phyloP scores from a whole-genome alignment of 495 filamentous ascomycete species.

The Aspergillus wentii region DNA sequence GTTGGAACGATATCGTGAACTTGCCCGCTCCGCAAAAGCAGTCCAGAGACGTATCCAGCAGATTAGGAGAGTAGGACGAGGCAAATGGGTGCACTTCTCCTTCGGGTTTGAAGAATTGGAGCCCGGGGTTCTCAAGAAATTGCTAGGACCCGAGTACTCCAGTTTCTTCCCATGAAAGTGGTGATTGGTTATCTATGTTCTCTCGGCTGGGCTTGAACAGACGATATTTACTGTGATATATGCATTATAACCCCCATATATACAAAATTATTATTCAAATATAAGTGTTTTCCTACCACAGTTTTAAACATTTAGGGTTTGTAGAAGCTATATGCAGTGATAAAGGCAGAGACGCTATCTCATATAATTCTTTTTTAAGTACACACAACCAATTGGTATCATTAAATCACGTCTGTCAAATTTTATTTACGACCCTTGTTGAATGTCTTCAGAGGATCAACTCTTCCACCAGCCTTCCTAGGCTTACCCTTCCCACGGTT shows the following conservation, averaged over 20 bases:
- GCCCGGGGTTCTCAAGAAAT: constrained; percentile 10
- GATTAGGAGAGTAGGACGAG: constrained; percentile 21
- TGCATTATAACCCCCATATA: no score
- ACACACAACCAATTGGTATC: constrained; percentile 27
- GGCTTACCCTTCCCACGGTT: constrained; percentile 51
- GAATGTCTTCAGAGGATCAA: constrained; percentile 88
- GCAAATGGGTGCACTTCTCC: constrained; percentile 35
- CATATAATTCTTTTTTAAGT: no score
- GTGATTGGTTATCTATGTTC: no score
- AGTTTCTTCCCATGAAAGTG: constrained; percentile 3
- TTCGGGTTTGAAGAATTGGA: constrained; percentile 23
- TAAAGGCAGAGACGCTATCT: no score
- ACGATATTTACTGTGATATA: no score
- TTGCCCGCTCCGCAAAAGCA: constrained; percentile 14
- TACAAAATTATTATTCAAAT: no score
- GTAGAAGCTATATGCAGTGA: no score
- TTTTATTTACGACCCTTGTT: constrained; percentile 44
- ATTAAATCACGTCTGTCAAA: constrained; percentile 7
- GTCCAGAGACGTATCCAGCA: constrained; percentile 24
- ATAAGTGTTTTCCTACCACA: no score
- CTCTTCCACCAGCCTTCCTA: constrained; percentile 50
- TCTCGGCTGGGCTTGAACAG: no score
- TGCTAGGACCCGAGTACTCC: constrained; percentile 14
- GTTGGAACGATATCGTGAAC: constrained; percentile 17
- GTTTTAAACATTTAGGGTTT: no score